Evolutionary conservation across 306 rosid genomes (phyloP), one percentile per base, ranked within the genome.

Genomic region (Glycine soja): DNA sequence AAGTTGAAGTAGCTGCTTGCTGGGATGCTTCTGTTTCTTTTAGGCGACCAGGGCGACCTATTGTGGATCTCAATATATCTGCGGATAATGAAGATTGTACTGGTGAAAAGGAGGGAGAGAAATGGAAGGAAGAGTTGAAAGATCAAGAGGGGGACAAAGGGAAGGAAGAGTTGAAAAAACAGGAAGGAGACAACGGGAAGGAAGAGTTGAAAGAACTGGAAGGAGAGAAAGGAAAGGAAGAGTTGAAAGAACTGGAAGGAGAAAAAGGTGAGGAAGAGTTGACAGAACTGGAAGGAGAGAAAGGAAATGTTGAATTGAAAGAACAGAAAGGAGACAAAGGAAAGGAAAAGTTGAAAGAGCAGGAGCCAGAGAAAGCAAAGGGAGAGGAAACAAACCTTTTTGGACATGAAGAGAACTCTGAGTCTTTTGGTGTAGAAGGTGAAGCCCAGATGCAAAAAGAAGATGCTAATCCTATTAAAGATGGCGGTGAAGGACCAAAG

Each of bases 51-150:
- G 88, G 72, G 4, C 67, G 69, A 32, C 38, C 54, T 8, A 15
- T 72, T 72, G 52, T 36, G 72, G 90, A 84, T 59, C 86, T 83
- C 56, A 70, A 54, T 71, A 66, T 73, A 56, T 80, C 86, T 57
- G 57, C 42, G 2, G 86, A 69, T 70, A 80, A 48, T 45, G 88
- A 81, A 78, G 80, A 76, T 42, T 47, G 47, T 13, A 12, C 54
- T 51, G 79, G 76, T 75, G 79, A 48, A 63, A 65, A 68, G 80
- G 85, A 75, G 75, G 87, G 76, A 77, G 79, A 65, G 24, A 64
- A 38, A 36, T 24, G 12, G 38, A 64, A 70, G 19, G 85, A 72
- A 77, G 85, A 14, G 48, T 56, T 68, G 76, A 68, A 68, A 68
- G 36, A 50, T 3, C 30, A 19, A 3, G 47, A 13, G 59, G 86